phyloP scores from a whole-genome alignment of 2,329 filamentous ascomycete species.

The Lasiodiplodia theobromae region DNA sequence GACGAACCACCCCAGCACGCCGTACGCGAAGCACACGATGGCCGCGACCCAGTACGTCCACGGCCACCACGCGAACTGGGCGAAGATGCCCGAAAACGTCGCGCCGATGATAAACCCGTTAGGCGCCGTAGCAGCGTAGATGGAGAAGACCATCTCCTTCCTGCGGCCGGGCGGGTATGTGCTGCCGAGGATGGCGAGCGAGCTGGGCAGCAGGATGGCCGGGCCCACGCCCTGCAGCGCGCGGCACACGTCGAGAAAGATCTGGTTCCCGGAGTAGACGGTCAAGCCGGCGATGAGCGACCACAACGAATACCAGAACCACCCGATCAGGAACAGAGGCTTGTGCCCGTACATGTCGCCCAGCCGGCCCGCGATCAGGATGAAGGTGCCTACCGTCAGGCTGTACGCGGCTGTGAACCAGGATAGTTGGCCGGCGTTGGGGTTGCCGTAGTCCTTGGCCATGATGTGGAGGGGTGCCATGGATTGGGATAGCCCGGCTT shows the following conservation, averaged over 20 bases:
- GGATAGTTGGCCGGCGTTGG: conserved; percentile 49
- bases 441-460: conserved; percentile 49
- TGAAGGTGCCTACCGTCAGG: conserved; percentile 59
- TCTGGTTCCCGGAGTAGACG: conserved; percentile 47
- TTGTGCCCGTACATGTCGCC: conserved; percentile 61
- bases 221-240: conserved; percentile 62
- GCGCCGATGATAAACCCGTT: conserved; percentile 52
- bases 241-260: conserved; percentile 46
- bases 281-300: conserved; percentile 55
- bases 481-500: conserved; percentile 46
- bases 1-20: conserved; percentile 46
- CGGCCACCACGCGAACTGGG: conserved; percentile 58
- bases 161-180: conserved; percentile 63
- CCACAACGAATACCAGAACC: conserved; percentile 58
- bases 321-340: conserved; percentile 57
- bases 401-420: conserved; percentile 60
- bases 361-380: conserved; percentile 57
- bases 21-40: conserved; percentile 48
- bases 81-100: conserved; percentile 51
- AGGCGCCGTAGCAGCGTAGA: conserved; percentile 60
- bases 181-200: conserved; percentile 66
- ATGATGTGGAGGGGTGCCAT: conserved; percentile 54
- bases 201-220: conserved; percentile 69
- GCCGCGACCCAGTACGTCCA: conserved; percentile 59
- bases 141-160: conserved; percentile 67